phyloP scores from a whole-genome alignment of 2,329 filamentous ascomycete species.

The Cladosporium sp. region DNA sequence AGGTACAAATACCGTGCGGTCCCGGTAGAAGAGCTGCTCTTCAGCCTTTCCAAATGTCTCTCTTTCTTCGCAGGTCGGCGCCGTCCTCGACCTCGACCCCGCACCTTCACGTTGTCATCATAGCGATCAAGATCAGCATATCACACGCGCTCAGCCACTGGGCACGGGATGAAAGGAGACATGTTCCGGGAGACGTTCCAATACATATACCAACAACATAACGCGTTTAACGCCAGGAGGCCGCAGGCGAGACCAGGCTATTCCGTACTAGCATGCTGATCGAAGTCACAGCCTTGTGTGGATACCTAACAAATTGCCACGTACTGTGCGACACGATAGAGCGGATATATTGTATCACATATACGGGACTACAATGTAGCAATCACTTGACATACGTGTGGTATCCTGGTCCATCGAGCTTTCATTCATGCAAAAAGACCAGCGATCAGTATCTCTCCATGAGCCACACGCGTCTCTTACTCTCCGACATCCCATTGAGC shows the following conservation, averaged over 20 bases:
- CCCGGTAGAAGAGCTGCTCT: not conserved
- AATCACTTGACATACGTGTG: not conserved
- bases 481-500: conserved; percentile 52
- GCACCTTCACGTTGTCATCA: not conserved
- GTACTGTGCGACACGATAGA: not conserved
- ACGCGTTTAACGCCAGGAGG: not conserved
- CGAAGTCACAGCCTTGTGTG: not conserved
- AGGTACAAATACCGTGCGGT: not conserved
- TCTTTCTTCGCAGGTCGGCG: conserved; percentile 5
- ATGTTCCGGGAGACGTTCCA: not conserved
- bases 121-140: not conserved
- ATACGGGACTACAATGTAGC: not conserved
- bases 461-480: conserved; percentile 59
- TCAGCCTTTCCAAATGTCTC: not conserved
- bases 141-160: not conserved
- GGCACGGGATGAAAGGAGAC: not conserved
- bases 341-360: not conserved
- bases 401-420: not conserved
- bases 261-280: not conserved
- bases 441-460: conserved; percentile 63
- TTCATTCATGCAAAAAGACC: not conserved
- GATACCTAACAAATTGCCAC: not conserved
- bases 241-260: not conserved
- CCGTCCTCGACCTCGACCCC: conserved; percentile 2
- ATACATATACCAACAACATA: not conserved